Conservation (phyloP, 345 rosid species). For the Populus nigra region DNA sequence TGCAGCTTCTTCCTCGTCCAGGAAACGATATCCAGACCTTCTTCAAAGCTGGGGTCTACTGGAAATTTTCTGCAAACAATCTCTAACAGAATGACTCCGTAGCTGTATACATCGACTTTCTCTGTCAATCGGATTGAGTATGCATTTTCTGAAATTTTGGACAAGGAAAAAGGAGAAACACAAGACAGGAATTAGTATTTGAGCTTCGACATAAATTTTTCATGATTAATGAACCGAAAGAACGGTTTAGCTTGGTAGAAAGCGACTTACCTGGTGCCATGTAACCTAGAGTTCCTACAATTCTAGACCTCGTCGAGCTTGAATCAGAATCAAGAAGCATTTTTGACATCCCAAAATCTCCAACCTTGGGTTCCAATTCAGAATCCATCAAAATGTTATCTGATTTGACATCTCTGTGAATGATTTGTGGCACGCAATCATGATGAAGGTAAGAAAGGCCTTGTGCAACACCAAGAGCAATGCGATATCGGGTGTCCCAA, state of each 20-base stretch:
- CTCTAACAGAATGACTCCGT: constrained; percentile 39
- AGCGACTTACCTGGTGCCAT: constrained; percentile 40
- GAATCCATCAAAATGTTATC: constrained; percentile 38
- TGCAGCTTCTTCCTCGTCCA: constrained; percentile 31
- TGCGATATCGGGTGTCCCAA: constrained; percentile 31
- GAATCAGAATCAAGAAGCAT: constrained; percentile 22
- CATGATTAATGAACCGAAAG: neutral
- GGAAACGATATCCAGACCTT: constrained; percentile 27
- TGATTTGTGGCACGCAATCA: constrained; percentile 42
- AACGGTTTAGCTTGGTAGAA: neutral
- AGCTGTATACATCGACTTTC: constrained; percentile 38
- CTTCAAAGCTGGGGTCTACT: constrained; percentile 37
- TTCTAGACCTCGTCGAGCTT: constrained; percentile 27
- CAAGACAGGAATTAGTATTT: neutral
- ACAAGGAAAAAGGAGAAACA: neutral
- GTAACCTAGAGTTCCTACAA: constrained; percentile 42
- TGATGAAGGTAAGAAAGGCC: constrained; percentile 44
- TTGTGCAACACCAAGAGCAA: constrained; percentile 38
- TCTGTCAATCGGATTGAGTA: constrained; percentile 29
- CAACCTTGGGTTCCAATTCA: constrained; percentile 39
- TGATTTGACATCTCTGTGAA: constrained; percentile 40
- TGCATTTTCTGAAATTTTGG: constrained; percentile 33
- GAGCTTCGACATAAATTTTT: neutral
- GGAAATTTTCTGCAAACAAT: constrained; percentile 37
- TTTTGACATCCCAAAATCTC: constrained; percentile 42